Evolutionary conservation across 148 eudicot species (phyloP).

Genomic region (Chenopodium suecicum): DNA sequence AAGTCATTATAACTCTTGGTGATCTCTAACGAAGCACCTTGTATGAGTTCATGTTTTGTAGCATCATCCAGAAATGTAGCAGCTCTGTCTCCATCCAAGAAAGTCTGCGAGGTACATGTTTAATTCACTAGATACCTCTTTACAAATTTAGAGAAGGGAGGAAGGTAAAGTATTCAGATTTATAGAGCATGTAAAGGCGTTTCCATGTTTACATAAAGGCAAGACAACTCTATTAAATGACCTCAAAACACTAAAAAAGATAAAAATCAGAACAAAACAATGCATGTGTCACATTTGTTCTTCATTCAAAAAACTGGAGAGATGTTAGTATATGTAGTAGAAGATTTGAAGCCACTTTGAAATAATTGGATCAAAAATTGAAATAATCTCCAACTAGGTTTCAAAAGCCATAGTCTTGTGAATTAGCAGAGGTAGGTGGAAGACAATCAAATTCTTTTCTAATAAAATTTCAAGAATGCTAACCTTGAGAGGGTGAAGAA

Average conservation of each 20-base stretch:
- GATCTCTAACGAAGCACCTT: slow-evolving; percentile 62
- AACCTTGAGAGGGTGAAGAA: slow-evolving; percentile 83
- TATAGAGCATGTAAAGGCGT: neutral
- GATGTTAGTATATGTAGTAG: neutral
- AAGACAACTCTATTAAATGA: neutral
- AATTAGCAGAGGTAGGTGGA: too few relatives aligned
- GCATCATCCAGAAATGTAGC: slow-evolving; percentile 54
- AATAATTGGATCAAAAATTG: neutral
- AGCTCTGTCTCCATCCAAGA: slow-evolving; percentile 79
- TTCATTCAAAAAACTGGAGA: neutral
- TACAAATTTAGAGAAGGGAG: too few relatives aligned
- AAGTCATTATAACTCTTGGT: slow-evolving; percentile 66
- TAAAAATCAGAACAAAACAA: neutral
- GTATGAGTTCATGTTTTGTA: slow-evolving; percentile 55
- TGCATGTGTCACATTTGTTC: neutral
- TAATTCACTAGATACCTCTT: neutral
- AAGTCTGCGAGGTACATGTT: slow-evolving; percentile 39
- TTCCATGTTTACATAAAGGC: neutral
- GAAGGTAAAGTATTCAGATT: neutral
- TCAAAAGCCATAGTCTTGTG: neutral
- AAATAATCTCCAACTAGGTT: neutral
- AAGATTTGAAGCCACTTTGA: neutral
- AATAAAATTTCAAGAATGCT: slow-evolving; percentile 10
- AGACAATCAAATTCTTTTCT: too few relatives aligned
- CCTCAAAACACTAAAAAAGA: neutral